Conservation (phyloP, 2,329 filamentous ascomycete genomes). For the Zalaria obscura region DNA sequence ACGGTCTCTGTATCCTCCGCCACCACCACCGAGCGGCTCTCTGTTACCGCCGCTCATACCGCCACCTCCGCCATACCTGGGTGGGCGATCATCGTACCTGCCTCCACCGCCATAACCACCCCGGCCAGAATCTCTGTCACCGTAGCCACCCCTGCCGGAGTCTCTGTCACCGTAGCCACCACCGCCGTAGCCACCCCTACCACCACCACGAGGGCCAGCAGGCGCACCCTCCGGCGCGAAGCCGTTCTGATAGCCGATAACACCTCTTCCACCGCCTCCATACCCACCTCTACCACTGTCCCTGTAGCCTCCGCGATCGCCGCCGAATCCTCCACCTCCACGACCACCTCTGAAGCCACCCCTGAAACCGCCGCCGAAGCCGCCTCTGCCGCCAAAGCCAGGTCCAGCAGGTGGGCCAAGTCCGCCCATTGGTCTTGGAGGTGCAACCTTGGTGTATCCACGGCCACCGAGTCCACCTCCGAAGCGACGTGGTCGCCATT, state of each 20-base stretch:
- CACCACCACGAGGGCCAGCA: conserved; percentile 27
- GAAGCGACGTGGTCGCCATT: conserved; percentile 82
- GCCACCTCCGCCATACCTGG: conserved; percentile 24
- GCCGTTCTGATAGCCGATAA: conserved; percentile 29
- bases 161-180: conserved; percentile 16
- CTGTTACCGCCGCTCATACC: conserved; percentile 49
- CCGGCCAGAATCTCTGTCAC: conserved; percentile 12
- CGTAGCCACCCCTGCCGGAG: conserved; percentile 21
- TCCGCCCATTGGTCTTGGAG: conserved; percentile 54
- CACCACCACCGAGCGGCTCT: conserved; percentile 44
- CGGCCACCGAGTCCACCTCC: conserved; percentile 86
- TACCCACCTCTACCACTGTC: conserved; percentile 24
- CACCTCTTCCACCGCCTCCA: conserved; percentile 31
- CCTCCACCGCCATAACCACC: conserved; percentile 41
- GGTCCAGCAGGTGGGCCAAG: conserved; percentile 40
- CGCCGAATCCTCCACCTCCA: conserved; percentile 15
- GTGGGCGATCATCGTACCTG: conserved; percentile 71
- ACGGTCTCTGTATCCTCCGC: conserved; percentile 32
- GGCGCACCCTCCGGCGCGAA: conserved; percentile 33
- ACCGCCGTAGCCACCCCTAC: conserved; percentile 17
- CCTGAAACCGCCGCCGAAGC: conserved; percentile 26
- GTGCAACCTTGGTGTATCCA: conserved; percentile 74
- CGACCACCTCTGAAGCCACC: conserved; percentile 37
- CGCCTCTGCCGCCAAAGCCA: conserved; percentile 39
- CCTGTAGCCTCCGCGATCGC: conserved; percentile 11